Base-by-base conservation (phyloP, 2,329 filamentous ascomycete genomes). In the Pseudogymnoascus destructans region DNA sequence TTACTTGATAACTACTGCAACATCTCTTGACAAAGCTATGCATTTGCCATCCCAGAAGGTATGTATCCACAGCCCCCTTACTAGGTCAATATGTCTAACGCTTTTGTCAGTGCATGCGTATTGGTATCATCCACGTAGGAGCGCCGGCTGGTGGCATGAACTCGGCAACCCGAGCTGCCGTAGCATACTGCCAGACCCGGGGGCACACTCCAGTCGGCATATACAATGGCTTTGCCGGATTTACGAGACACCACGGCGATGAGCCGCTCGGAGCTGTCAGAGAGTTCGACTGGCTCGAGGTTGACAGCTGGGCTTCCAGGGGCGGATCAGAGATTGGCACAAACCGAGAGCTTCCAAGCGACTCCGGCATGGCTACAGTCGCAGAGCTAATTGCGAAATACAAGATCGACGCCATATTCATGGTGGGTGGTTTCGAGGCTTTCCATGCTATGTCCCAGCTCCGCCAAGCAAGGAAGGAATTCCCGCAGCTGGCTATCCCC, bases 111-210 rank as follows among this genome's bases (percentile, higher is more conserved):
- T 83, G 85, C 64, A 90, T 97, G 88, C 85, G 84, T 64, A 88
- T 98, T 67, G 93, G 89, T 55, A 95, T 98, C 68, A 89, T 98
- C 72, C 95, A 97, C 67, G 91, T 97, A 21, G 93, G 93, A 67
- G 93, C 93, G 10, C 93, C 93, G 6, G 93, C 93, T 27, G 93
- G 93, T 71, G 93, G 93, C 66, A 97, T 98, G 88, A 98, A 98
- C 73, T 91, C 92, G 25, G 93, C 93, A 40, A 93, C 95, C 17
- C 84, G 93, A 64, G 92, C 89, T 27, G 92, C 89, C 11, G 91
- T 96, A 15, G 89, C 90, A 30, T 96, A 96, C 76, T 97, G 91
- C 70, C 72, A 95, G 59, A 87, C 87, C 46, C 83, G 90, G 60
- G 93, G 93, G n/a, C 93, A 98, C 71, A 89, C 89, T 57, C 88